Evolutionary conservation across 83 land plant genomes (phyloP), one percentile per base, ranked within the genome.

Genomic region (Larix sibirica): DNA sequence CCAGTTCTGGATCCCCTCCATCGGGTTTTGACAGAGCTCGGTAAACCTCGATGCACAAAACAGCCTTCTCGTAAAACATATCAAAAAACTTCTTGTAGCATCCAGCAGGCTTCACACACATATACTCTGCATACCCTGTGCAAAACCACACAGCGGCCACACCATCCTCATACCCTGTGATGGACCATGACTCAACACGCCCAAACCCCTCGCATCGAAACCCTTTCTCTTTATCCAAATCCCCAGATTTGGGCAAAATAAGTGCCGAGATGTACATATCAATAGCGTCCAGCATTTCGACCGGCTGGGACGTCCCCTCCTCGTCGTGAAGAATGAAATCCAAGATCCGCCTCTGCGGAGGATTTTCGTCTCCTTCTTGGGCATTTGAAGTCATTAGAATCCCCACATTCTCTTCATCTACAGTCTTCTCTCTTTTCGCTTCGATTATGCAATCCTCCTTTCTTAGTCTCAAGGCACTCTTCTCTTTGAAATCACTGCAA

Each of bases 281-380:
- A 62, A 83, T 70, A 42, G 85, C 87, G 77, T 93, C 98, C 56
- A 90, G 82, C 88, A 92, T 90, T 62, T 97, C 98, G 77, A 97
- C 59, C 1, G 94, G 90, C 73, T 85, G 89, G 4, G 89, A 61
- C 10, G 59, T 67, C 0, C 98, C 99, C 56, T 95, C 88, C 33
- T 70, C 80, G 84, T 97, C 92, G 62, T 97, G 99, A 4, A 97
- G 80, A 17, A 88, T 79, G 67, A 97, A 95, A 79, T 97, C 99
- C 12, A 87, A 50, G 40, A 97, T 83, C 61, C 87, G 89, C 21
- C 99, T 85, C 42, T 83, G 80, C 9, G 94, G 91, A 0, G 86
- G 91, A 8, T 8, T 64, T n/a, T 64, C 67, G 26, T n/a, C 6
- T 23, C 82, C 65, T 1, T 81, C 81, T 36, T 28, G 65, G 26